Base-by-base conservation (phyloP, 163 green algal genomes). In the Coccomyxa subellipsoidea region DNA sequence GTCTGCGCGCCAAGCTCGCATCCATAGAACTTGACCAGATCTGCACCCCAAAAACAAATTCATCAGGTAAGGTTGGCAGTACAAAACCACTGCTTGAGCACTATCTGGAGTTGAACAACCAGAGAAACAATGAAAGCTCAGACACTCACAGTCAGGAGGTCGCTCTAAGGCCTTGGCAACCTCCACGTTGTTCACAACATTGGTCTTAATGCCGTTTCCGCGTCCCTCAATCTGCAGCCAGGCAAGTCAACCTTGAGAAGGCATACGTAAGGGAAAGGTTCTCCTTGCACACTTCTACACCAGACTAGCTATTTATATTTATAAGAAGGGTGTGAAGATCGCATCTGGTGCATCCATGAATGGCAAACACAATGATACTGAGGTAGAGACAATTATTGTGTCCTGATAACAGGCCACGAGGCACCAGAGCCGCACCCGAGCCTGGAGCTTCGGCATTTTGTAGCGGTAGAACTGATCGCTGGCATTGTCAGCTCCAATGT, bases 151-250 rank as follows among this genome's bases (percentile, higher is more conserved):
- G 76, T 96, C 94, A 38, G 96, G 92, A 29, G 96, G 94, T 0
- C 97, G 89, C 77, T 97, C 96, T 71, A 99, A 84, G 1, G 97
- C 96, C 86, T 99, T 99, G 47, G 97, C 96, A 40, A 99, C 96
- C 80, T 99, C 97, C 10, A 99, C 96, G 85, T 98, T 98, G 93
- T 99, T 99, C 36, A 99, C 96, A 7, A 99, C 90, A 84, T 99
- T 99, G 8, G 97, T 99, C 83, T 99, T 99, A 89, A 99, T 99
- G 84, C 97, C 97, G 82, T 99, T 99, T 59, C 97, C 94, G 0
- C 95, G 84, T 31, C 95, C 95, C 79, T 98, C 94, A 80, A 98
- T 95, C 94, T 98, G 89, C 75, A 79, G 0, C 21, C 38, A 69
- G 59, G 7, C 37, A 69, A 69, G 10, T 59, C 47, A 6, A 54